phyloP scores from a whole-genome alignment of 257 asterid species.

The Solanum peruvianum region DNA sequence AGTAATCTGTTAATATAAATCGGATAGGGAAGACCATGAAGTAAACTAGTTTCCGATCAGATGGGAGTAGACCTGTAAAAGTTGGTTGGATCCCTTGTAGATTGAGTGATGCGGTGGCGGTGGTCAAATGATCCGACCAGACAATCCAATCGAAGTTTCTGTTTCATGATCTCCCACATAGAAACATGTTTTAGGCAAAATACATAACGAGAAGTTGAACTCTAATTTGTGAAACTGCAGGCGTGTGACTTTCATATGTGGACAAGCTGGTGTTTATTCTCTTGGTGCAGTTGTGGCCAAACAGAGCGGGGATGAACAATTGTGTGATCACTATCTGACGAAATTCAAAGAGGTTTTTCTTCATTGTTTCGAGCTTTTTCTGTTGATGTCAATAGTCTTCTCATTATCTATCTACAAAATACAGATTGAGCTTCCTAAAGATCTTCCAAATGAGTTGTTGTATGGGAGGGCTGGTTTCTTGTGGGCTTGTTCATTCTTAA shows the following conservation, averaged over 20 bases:
- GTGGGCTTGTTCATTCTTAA: conserved; percentile 71
- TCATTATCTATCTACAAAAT: background rate
- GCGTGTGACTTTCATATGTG: conserved; percentile 63
- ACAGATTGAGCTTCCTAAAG: conserved; percentile 57
- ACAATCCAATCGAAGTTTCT: background rate
- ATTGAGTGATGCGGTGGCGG: background rate
- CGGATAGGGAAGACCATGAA: background rate
- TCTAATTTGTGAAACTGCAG: conserved; percentile 21
- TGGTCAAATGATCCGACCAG: background rate
- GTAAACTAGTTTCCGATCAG: background rate
- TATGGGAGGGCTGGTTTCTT: conserved; percentile 75
- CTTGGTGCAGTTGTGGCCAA: conserved; percentile 77
- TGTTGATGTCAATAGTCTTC: background rate
- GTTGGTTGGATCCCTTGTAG: background rate
- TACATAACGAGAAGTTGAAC: background rate
- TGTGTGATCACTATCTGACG: conserved; percentile 33
- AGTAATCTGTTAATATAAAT: background rate
- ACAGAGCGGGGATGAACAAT: conserved; percentile 37
- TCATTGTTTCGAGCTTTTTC: background rate
- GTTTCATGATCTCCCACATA: background rate
- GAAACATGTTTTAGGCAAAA: background rate
- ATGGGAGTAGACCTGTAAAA: background rate
- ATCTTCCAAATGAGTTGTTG: conserved; percentile 53
- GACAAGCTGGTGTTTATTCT: conserved; percentile 66
- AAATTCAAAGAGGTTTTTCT: conserved; percentile 42